These are phyloP conservation scores for Neonectria coccinea DNA, from an alignment of 2,329 filamentous ascomycete species.

Conservation along the genomic window DNA sequence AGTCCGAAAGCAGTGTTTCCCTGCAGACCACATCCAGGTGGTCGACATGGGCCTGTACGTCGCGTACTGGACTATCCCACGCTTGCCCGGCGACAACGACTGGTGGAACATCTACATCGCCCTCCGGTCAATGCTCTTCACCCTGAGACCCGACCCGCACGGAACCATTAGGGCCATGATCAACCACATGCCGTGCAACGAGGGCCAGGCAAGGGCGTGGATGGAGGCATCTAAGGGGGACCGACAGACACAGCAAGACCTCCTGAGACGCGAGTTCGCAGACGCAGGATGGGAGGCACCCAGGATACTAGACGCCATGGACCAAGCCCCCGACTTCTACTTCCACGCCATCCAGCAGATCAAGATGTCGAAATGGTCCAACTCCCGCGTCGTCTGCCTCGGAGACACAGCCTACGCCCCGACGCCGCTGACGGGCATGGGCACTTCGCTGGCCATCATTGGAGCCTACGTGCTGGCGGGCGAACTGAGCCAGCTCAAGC, in stretches of 20 bases:
- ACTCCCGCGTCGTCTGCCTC: neutral
- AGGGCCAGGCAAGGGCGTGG: no score
- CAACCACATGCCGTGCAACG: no score
- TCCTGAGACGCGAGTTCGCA: neutral
- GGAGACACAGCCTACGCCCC: neutral
- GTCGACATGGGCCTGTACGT: neutral
- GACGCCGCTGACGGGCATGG: no score
- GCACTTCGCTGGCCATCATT: no score
- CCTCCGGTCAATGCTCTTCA: no score
- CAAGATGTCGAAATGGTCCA: neutral
- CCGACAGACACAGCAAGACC: no score
- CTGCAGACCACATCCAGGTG: neutral
- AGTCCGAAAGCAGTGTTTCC: neutral
- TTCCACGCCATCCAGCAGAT: conserved; percentile 1
- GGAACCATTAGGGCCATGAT: no score
- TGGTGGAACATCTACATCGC: neutral
- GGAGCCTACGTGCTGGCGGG: no score
- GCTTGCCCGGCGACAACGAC: neutral
- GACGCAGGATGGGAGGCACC: neutral
- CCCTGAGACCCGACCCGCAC: no score
- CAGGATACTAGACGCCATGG: neutral
- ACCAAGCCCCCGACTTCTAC: neutral
- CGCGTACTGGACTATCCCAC: neutral
- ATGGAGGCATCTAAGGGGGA: no score
- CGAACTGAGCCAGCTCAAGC: no score